Percentiles rank a stretch among this genome's conserved stretches.
Evolutionary conservation across 768 basidiomycete species (phyloP).

Genomic region (Termitomyces titanicus): DNA sequence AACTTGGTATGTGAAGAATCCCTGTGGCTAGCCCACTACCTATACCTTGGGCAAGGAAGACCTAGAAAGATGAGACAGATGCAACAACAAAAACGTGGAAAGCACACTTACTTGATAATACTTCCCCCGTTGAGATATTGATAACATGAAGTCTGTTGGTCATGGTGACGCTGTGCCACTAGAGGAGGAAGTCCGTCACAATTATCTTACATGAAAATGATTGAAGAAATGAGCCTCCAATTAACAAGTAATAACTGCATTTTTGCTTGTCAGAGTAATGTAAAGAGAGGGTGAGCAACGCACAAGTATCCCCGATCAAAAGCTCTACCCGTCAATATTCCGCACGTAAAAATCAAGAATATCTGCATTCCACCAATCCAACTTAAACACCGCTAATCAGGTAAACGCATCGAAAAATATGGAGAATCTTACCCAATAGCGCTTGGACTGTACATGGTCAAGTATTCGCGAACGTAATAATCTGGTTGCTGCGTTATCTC

Average conservation of each 20-base stretch:
- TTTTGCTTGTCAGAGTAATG: neutral
- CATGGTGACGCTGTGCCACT: neutral
- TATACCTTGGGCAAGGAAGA: conserved; percentile 43
- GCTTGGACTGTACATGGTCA: conserved; percentile 16
- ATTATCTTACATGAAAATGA: conserved; percentile 1
- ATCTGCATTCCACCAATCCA: conserved; percentile 54
- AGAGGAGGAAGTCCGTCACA: neutral
- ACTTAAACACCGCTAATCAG: conserved; percentile 15
- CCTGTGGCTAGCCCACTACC: conserved; percentile 45
- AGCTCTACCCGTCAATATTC: conserved; percentile 22
- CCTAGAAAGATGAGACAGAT: conserved; percentile 11
- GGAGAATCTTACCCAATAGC: conserved; percentile 14
- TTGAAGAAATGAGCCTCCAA: conserved; percentile 12
- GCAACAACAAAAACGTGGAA: neutral
- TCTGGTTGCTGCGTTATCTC: neutral
- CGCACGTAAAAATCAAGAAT: conserved; percentile 23
- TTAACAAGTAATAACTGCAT: conserved; percentile 16
- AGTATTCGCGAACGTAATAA: conserved; percentile 20
- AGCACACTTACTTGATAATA: conserved; percentile 26
- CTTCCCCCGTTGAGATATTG: conserved; percentile 24
- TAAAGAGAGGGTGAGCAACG: neutral
- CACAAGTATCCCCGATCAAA: conserved; percentile 29
- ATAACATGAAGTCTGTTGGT: conserved; percentile 24
- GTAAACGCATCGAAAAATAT: neutral
- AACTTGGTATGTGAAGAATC: conserved; percentile 35